A percentile compares a stretch with the other conserved stretches of the same genome.
Evolutionary conservation across 2,329 filamentous ascomycete genomes (phyloP).

Genomic region (Fusarium robinianum): DNA sequence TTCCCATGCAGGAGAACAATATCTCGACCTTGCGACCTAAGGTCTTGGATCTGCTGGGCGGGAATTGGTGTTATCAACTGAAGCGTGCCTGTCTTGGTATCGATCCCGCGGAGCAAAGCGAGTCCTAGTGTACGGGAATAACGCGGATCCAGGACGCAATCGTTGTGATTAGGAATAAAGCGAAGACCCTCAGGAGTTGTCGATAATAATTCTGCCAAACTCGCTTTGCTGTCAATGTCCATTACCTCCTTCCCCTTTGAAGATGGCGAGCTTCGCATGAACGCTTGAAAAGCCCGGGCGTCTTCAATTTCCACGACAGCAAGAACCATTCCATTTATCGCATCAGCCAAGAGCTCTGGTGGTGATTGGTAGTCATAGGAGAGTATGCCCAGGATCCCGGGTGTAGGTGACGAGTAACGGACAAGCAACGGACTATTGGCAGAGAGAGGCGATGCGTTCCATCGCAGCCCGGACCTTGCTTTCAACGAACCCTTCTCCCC

Average conservation of each 20-base stretch:
- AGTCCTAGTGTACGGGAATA: slow-evolving; percentile 65
- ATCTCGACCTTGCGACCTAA: slow-evolving; percentile 48
- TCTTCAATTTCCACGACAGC: slow-evolving; percentile 67
- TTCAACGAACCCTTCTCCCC: slow-evolving; percentile 11
- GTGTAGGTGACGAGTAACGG: slow-evolving; percentile 54
- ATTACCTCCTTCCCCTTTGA: slow-evolving; percentile 25
- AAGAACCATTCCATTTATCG: slow-evolving; percentile 72
- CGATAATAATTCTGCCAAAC: slow-evolving; percentile 10
- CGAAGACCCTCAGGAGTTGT: slow-evolving; percentile 60
- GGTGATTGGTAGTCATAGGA: slow-evolving; percentile 69
- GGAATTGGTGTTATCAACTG: slow-evolving; percentile 69
- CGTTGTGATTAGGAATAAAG: slow-evolving; percentile 59
- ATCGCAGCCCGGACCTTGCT: slow-evolving; percentile 41
- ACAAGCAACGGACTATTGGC: slow-evolving; percentile 64
- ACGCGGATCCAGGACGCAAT: slow-evolving; percentile 62
- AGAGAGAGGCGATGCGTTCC: slow-evolving; percentile 61
- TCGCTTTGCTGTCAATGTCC: not conserved
- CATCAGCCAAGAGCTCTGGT: slow-evolving; percentile 61
- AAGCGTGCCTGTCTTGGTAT: slow-evolving; percentile 56
- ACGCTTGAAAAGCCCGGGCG: slow-evolving; percentile 51
- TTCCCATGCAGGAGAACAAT: slow-evolving; percentile 70
- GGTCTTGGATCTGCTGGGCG: slow-evolving; percentile 44
- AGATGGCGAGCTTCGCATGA: not conserved
- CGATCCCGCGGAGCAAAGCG: slow-evolving; percentile 72
- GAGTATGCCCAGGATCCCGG: slow-evolving; percentile 67